Evolutionary conservation across 495 filamentous ascomycete genomes (phyloP).

Genomic region (Penicillium coprophilum): DNA sequence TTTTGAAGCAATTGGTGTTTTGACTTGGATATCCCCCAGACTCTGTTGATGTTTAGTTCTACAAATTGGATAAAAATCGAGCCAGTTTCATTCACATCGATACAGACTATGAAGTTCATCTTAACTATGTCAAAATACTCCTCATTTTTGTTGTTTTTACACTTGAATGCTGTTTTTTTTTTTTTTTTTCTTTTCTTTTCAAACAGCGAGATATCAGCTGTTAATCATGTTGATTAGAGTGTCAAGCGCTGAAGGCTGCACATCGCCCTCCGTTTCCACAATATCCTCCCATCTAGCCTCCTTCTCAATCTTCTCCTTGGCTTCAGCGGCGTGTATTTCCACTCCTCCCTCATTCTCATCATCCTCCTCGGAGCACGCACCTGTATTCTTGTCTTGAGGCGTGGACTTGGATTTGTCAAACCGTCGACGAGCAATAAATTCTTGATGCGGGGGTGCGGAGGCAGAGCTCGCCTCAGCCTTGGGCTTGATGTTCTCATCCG

Average conservation of each 20-base stretch:
- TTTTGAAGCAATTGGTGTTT: conserved; percentile 6
- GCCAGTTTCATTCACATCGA: background rate
- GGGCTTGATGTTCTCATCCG: background rate
- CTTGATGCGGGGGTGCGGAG: background rate
- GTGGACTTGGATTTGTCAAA: background rate
- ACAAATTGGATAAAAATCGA: background rate
- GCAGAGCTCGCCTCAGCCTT: background rate
- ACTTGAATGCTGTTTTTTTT: background rate
- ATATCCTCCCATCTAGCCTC: conserved; percentile 19
- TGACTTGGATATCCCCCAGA: conserved; percentile 8
- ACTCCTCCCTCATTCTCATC: conserved; percentile 4
- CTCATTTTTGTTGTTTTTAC: background rate
- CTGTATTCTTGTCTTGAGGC: background rate
- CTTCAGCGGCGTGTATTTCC: background rate
- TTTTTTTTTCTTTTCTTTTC: no score
- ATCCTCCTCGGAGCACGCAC: background rate
- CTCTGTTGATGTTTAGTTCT: background rate
- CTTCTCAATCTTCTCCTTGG: background rate
- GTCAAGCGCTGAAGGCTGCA: conserved; percentile 33
- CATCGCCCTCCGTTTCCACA: conserved; percentile 27
- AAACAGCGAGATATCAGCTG: background rate
- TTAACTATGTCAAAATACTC: background rate
- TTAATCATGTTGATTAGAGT: conserved; percentile 4
- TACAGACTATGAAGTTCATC: background rate
- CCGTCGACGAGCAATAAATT: background rate